Percentiles rank a stretch among this genome's conserved stretches.
Conservation (phyloP, 2,329 filamentous ascomycete species). For the Stemphylium vesicarium region DNA sequence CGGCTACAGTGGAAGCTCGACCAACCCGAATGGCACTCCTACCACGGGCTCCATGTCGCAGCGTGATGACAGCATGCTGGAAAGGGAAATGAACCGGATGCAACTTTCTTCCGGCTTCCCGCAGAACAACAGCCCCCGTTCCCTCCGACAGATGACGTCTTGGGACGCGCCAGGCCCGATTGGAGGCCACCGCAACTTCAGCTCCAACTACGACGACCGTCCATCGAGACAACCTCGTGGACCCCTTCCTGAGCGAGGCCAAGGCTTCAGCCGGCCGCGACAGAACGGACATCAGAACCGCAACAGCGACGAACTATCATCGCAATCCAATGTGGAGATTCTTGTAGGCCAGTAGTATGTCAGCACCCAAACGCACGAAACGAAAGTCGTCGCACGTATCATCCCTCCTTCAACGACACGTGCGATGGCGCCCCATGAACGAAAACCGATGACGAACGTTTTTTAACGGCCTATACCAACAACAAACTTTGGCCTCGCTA, state of each 20-base stretch:
- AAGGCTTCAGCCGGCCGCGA: slow-evolving; percentile 62
- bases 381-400: slow-evolving; percentile 27
- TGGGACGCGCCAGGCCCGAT: slow-evolving; percentile 68
- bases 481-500: slow-evolving; percentile 32
- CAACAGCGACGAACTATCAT: slow-evolving; percentile 68
- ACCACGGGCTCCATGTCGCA: slow-evolving; percentile 59
- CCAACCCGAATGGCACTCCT: slow-evolving; percentile 70
- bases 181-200: slow-evolving; percentile 68
- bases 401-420: slow-evolving; percentile 32
- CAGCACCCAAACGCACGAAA: slow-evolving; percentile 17
- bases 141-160: slow-evolving; percentile 65
- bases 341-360: slow-evolving; percentile 63
- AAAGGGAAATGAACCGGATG: slow-evolving; percentile 68
- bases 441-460: slow-evolving; percentile 42
- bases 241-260: slow-evolving; percentile 64
- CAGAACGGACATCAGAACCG: slow-evolving; percentile 68
- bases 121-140: slow-evolving; percentile 61
- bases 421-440: slow-evolving; percentile 35
- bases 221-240: slow-evolving; percentile 68
- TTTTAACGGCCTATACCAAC: slow-evolving; percentile 41
- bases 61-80: slow-evolving; percentile 64
- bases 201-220: slow-evolving; percentile 63
- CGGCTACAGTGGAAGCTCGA: slow-evolving; percentile 63
- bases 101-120: slow-evolving; percentile 60
- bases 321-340: slow-evolving; percentile 66